A percentile compares a stretch with the other conserved stretches of the same genome.
Conservation (phyloP, 805 yeast genomes). For the Yarrowia phangngaensis region DNA sequence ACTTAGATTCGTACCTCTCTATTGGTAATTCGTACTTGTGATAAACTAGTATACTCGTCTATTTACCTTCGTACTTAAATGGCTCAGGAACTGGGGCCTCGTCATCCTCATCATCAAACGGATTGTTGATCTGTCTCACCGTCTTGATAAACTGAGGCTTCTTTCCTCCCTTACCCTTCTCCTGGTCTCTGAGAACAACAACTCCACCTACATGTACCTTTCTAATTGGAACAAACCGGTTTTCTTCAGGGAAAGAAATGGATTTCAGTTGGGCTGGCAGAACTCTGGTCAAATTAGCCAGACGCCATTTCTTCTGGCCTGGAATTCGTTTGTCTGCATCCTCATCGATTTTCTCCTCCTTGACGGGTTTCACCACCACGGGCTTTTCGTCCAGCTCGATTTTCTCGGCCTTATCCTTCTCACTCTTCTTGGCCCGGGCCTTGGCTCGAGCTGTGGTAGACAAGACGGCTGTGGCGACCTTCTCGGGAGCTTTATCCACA, state of each 20-base stretch:
- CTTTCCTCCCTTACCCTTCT: slow-evolving; percentile 32
- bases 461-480: slow-evolving; percentile 85
- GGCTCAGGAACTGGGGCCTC: slow-evolving; percentile 49
- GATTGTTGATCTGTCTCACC: slow-evolving; percentile 83
- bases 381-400: slow-evolving; percentile 31
- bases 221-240: slow-evolving; percentile 78
- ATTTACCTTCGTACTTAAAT: slow-evolving; percentile 38
- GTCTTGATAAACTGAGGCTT: slow-evolving; percentile 71
- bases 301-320: slow-evolving; percentile 47
- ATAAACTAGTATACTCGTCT: too few relatives aligned
- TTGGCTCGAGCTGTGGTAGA: slow-evolving; percentile 94
- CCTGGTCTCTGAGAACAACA: slow-evolving; percentile 36
- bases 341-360: slow-evolving; percentile 35
- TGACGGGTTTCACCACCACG: slow-evolving; percentile 29
- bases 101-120: slow-evolving; percentile 59
- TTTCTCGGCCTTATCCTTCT: slow-evolving; percentile 33
- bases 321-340: slow-evolving; percentile 29
- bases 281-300: slow-evolving; percentile 80
- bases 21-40: too few relatives aligned
- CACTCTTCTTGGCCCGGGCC: slow-evolving; percentile 72
- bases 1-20: too few relatives aligned
- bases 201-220: slow-evolving; percentile 50
- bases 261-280: slow-evolving; percentile 83
- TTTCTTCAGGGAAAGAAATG: slow-evolving; percentile 70
- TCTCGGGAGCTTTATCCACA: slow-evolving; percentile 78